These are phyloP conservation scores for Neurospora sp. DNA, from an alignment of 495 filamentous ascomycete species.

Conservation along the genomic window DNA sequence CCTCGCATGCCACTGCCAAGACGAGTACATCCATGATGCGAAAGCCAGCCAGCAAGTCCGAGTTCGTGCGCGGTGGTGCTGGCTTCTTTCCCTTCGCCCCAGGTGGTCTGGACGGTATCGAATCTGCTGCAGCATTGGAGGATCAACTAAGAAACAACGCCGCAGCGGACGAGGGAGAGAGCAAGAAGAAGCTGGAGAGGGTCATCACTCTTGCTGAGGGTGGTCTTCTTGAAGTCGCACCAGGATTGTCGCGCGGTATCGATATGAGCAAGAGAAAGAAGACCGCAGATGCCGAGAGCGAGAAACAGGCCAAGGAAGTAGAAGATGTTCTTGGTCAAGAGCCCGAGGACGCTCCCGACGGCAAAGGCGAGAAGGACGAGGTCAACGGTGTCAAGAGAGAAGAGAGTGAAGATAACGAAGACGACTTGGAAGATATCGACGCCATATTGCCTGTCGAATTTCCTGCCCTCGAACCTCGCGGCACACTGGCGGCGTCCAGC, in stretches of 20 bases:
- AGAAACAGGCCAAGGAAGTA: conserved; percentile 55
- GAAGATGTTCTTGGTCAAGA: conserved; percentile 65
- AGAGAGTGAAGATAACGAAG: conserved; percentile 34
- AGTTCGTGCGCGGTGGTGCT: conserved; percentile 90
- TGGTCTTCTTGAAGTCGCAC: conserved; percentile 70
- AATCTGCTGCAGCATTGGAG: conserved; percentile 67
- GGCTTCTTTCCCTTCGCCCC: conserved; percentile 96
- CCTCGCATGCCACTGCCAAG: conserved; percentile 84
- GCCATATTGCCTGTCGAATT: conserved; percentile 86
- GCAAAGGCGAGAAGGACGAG: conserved; percentile 31
- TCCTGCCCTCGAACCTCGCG: conserved; percentile 79
- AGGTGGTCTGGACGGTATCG: conserved; percentile 81
- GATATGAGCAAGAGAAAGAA: conserved; percentile 57
- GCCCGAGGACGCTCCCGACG: conserved; percentile 41
- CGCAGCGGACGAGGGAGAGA: conserved; percentile 24
- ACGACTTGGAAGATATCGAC: conserved; percentile 73
- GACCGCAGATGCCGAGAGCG: conserved; percentile 35
- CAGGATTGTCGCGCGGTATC: conserved; percentile 73
- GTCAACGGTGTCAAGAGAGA: conserved; percentile 43
- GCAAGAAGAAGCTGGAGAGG: conserved; percentile 51
- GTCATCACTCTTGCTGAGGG: conserved; percentile 75
- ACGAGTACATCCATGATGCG: conserved; percentile 87
- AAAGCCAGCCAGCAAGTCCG: conserved; percentile 77
- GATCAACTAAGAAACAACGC: conserved; percentile 39
- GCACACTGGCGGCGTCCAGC: conserved; percentile 58